Evolutionary conservation across 768 basidiomycete genomes (phyloP).

Genomic region (Pleurotus eryngii): DNA sequence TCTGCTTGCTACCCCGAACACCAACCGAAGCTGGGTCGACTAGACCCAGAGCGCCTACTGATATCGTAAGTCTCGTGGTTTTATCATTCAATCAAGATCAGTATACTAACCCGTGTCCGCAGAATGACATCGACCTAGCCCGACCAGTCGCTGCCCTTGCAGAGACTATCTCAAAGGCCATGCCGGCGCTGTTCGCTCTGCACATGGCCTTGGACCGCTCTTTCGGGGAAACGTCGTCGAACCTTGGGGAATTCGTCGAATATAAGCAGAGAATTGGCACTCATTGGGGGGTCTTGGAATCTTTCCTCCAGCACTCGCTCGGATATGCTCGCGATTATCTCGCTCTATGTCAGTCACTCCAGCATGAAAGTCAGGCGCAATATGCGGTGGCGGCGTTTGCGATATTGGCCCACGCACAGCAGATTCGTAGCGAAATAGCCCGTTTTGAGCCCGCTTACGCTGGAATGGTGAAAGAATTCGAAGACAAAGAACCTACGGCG

Average conservation of each 20-base stretch:
- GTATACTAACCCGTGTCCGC: background rate
- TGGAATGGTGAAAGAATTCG: background rate
- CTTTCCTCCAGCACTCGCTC: background rate
- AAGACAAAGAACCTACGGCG: background rate
- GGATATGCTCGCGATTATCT: conserved; percentile 2
- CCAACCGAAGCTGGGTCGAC: too few relatives aligned
- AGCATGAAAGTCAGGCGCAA: background rate
- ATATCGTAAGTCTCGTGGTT: background rate
- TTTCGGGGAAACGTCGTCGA: background rate
- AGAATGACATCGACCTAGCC: background rate
- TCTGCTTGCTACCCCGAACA: too few relatives aligned
- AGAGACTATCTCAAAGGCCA: background rate
- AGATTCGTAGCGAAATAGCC: background rate
- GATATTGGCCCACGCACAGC: background rate
- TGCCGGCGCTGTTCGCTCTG: background rate
- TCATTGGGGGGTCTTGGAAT: background rate
- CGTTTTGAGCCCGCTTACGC: background rate
- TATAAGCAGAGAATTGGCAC: background rate
- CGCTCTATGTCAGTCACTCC: background rate
- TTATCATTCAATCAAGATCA: background rate
- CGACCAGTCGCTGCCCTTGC: background rate
- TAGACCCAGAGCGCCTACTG: background rate
- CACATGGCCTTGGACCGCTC: background rate
- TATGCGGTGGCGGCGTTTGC: background rate
- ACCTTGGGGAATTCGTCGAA: background rate